Evolutionary conservation across 805 yeast genomes (phyloP), one percentile per base, ranked within the genome.

Genomic region (Pichia cephalocereana): DNA sequence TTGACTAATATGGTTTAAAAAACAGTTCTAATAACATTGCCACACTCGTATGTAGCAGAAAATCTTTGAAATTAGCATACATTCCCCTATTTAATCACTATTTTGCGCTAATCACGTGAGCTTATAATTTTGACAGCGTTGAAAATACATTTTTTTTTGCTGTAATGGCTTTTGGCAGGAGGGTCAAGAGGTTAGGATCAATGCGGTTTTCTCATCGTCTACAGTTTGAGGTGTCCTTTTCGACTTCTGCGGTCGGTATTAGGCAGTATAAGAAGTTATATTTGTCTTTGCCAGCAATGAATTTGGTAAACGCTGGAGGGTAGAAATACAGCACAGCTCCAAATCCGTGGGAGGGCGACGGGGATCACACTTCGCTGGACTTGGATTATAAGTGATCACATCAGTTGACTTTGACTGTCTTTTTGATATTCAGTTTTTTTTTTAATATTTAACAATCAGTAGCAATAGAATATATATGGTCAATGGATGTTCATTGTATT

Each of bases 281-380:
- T 34, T 18, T 38, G 54, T 45, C 45, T 43, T 40, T 46, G 61
- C 43, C 58, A 56, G 67, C 60, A 64, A 60, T 53, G 62, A 63
- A 44, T 62, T 57, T 65, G 58, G 63, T 48, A 39, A 58, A 55
- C 67, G 58, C 69, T 65, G 69, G 57, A 67, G 71, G 71, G 71
- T 68, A 67, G 71, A 62, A 63, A 67, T 67, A 68, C 71, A 67
- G 71, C 71, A 67, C 70, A 65, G 69, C 59, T 45, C 65, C 56
- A 62, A 58, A 61, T 57, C 70, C 71, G 71, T 64, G 67, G 63
- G 43, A 65, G 65, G 69, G 71, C 70, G 70, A 59, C 48, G 49
- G 55, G 69, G 70, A 60, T 58, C 40, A 59, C 71, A 67, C 54
- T 62, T 58, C 58, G 66, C 67, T 62, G 69, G 67, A 52, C 57